A percentile compares a stretch with the other conserved stretches of the same genome.
Conservation (phyloP, 192 early-diverging fungal species). For the Coemansia brasiliensis region DNA sequence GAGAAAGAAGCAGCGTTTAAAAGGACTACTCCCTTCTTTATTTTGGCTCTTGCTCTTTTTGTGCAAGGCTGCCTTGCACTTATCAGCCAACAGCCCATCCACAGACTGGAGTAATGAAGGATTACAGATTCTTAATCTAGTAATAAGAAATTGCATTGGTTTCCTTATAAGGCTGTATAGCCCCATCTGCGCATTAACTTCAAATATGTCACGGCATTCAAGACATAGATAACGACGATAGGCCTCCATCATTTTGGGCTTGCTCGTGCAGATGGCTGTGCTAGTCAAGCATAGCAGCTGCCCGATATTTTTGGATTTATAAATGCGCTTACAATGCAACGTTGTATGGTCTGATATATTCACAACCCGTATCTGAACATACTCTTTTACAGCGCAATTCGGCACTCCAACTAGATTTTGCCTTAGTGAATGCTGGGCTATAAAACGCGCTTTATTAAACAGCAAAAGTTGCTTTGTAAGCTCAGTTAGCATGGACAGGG, state of each 20-base stretch:
- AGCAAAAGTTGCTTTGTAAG: slow-evolving; percentile 7
- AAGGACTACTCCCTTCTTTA: no score
- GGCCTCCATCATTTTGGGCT: slow-evolving; percentile 69
- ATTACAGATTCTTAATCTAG: background rate
- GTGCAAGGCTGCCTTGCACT: no score
- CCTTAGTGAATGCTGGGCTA: slow-evolving; percentile 8
- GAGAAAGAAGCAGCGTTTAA: no score
- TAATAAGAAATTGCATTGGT: slow-evolving; percentile 36
- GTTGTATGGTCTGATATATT: slow-evolving; percentile 30
- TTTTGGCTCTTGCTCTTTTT: no score
- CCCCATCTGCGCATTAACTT: slow-evolving; percentile 61
- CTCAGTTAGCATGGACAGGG: slow-evolving; percentile 10
- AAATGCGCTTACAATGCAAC: slow-evolving; percentile 53
- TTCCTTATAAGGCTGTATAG: slow-evolving; percentile 60
- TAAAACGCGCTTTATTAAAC: slow-evolving; percentile 12
- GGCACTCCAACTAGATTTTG: background rate
- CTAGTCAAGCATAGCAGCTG: slow-evolving; percentile 61
- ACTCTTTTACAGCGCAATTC: slow-evolving; percentile 1
- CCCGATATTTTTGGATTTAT: slow-evolving; percentile 61
- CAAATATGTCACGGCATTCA: slow-evolving; percentile 62
- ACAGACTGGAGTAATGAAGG: slow-evolving; percentile 6
- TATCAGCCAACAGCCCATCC: slow-evolving; percentile 20
- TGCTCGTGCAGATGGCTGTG: slow-evolving; percentile 69
- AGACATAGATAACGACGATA: slow-evolving; percentile 54
- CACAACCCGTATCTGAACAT: slow-evolving; percentile 5